Percentiles rank a stretch among this genome's conserved stretches.
Conservation (phyloP, 371 early-diverging fungal genomes). For the Dentiscutata heterogama region DNA sequence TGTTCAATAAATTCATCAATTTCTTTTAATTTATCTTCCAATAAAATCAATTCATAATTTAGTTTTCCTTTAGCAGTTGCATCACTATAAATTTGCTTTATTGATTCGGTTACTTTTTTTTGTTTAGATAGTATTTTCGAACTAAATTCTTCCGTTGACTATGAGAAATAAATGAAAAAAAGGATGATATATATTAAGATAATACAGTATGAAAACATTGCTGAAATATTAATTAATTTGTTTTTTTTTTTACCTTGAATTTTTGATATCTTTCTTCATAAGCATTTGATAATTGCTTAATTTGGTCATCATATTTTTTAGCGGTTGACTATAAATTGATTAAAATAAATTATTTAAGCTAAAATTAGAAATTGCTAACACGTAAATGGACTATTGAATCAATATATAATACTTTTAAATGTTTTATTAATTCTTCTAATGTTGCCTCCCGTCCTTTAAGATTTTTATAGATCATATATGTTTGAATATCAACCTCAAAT, state of each 20-base stretch:
- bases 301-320: conserved; percentile 12
- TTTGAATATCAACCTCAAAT: conserved; percentile 40
- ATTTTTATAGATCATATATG: conserved; percentile 37
- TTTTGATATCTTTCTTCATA: conserved; percentile 23
- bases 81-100: conserved; percentile 19
- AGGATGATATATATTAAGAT: neutral
- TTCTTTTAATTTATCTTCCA: conserved; percentile 43
- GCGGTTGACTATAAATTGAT: neutral
- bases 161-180: neutral
- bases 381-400: neutral
- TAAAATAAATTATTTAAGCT: neutral
- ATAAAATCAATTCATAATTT: conserved; percentile 31
- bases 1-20: conserved; percentile 41
- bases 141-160: conserved; percentile 20
- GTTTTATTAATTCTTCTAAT: neutral
- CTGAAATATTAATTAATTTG: neutral
- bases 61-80: conserved; percentile 13
- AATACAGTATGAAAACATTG: neutral
- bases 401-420: conserved; percentile 27
- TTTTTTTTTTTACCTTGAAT: conserved; percentile 40
- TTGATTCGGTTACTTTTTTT: neutral
- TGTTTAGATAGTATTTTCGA: conserved; percentile 19
- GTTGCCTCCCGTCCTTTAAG: conserved; percentile 14
- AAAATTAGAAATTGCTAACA: neutral
- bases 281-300: conserved; percentile 12